Conservation (phyloP, 1,139 yeast genomes). For the Yamadazyma triangularis region DNA sequence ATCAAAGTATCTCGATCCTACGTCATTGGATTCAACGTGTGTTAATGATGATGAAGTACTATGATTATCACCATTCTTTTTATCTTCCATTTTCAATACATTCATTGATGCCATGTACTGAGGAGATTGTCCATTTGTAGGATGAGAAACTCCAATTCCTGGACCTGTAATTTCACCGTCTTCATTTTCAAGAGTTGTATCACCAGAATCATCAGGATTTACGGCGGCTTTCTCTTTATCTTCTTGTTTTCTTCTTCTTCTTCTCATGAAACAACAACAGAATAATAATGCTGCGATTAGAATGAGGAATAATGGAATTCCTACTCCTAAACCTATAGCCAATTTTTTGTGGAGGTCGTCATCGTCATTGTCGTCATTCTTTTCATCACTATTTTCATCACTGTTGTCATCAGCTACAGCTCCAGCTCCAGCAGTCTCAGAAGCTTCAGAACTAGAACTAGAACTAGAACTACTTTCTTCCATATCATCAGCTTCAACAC, state of each 20-base stretch:
- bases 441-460: slow-evolving; percentile 17
- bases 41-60: slow-evolving; percentile 31
- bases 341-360: slow-evolving; percentile 30
- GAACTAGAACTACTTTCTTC: slow-evolving; percentile 20
- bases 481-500: slow-evolving; percentile 33
- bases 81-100: slow-evolving; percentile 49
- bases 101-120: slow-evolving; percentile 46
- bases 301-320: slow-evolving; percentile 59
- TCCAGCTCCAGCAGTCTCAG: slow-evolving; percentile 15
- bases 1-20: slow-evolving; percentile 28
- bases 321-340: slow-evolving; percentile 89
- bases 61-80: slow-evolving; percentile 9
- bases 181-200: slow-evolving; percentile 21
- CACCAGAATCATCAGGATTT: slow-evolving; percentile 24
- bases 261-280: slow-evolving; percentile 55
- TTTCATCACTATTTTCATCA: slow-evolving; percentile 11
- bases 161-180: slow-evolving; percentile 30
- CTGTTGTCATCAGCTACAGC: slow-evolving; percentile 11
- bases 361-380: slow-evolving; percentile 3
- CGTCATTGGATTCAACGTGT: slow-evolving; percentile 32
- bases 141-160: slow-evolving; percentile 19
- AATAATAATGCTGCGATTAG: slow-evolving; percentile 45
- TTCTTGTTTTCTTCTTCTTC: slow-evolving; percentile 33
- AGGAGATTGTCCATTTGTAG: slow-evolving; percentile 23
- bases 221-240: slow-evolving; percentile 15